Conservation (phyloP, 23 red algal genomes). For the Porphyridium purpureum region DNA sequence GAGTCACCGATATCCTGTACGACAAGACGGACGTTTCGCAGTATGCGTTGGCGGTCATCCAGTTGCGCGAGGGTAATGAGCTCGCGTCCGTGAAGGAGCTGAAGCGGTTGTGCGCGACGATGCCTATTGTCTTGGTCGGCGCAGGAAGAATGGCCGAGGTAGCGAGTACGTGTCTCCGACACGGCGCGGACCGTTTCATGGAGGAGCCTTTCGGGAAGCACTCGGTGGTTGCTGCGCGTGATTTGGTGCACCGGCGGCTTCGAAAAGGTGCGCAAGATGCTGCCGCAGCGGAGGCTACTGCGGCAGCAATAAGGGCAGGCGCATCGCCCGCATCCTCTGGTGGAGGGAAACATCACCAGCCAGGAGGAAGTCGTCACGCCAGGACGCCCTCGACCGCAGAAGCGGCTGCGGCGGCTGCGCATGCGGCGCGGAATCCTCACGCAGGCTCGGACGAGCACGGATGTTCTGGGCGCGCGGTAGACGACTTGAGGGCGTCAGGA, state of each 20-base stretch:
- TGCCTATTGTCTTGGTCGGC: slow-evolving; percentile 8
- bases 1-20: neutral
- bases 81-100: too few species aligned
- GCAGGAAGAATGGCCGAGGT: neutral
- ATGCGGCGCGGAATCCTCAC: neutral
- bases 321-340: neutral
- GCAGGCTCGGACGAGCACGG: neutral
- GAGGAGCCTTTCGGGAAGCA: neutral
- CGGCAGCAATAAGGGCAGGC: neutral
- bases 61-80: too few species aligned
- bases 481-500: neutral
- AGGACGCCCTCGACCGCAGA: too few species aligned
- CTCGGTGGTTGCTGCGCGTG: neutral
- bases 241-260: slow-evolving; percentile 2
- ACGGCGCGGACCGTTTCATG: slow-evolving; percentile 1
- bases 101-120: neutral
- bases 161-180: neutral
- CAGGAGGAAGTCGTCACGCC: too few species aligned
- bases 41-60: neutral
- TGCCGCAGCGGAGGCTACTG: neutral
- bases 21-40: neutral
- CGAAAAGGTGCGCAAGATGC: slow-evolving; percentile 1
- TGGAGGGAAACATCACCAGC: neutral
- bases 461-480: neutral
- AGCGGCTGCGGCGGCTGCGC: neutral